Evolutionary conservation across 345 rosid genomes (phyloP), one percentile per base, ranked within the genome.

Genomic region (Camelina neglecta): DNA sequence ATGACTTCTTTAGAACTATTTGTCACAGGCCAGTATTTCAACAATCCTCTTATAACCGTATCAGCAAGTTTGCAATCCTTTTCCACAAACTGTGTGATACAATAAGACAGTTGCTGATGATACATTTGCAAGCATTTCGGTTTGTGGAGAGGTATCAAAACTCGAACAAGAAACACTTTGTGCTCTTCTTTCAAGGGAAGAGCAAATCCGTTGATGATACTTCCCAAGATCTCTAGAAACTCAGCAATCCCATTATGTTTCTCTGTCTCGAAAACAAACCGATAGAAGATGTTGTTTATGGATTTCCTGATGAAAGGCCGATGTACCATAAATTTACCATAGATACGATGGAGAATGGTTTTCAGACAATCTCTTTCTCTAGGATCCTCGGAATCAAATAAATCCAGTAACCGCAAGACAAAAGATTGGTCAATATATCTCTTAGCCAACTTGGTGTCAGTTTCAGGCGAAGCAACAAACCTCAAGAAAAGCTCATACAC

Each of bases 131-230:
- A 80, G 79, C 89, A 83, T 71, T 84, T 89, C 21, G 90, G 90
- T 73, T 87, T 89, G 83, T 89, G 94, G 59, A 89, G 90, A 24
- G 94, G 94, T 62, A 89, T 84, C 56, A 89, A 70, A 5, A 81
- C 90, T 45, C 91, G 79, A 21, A 87, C 83, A 49, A 89, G 91
- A 75, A 89, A 89, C 75, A 85, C 79, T 63, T 85, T 89, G 79
- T 89, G 93, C 62, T 89, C 94, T 24, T 87, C 94, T 80, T 89
- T 89, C 31, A 89, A 82, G 0, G 94, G 91, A 58, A 89, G 59
- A 56, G 95, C 96, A 84, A 90, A 88, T 3, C 96, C 95, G 65
- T 87, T 89, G 78, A 89, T 84, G 66, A 89, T 84, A 55, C 93
- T 89, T 13, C 93, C 93, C 83, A 89, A 74, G 38, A 89, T 87